These are phyloP conservation scores for Rubus parviflorus DNA, from an alignment of 306 rosid genomes.

Conservation along the genomic window DNA sequence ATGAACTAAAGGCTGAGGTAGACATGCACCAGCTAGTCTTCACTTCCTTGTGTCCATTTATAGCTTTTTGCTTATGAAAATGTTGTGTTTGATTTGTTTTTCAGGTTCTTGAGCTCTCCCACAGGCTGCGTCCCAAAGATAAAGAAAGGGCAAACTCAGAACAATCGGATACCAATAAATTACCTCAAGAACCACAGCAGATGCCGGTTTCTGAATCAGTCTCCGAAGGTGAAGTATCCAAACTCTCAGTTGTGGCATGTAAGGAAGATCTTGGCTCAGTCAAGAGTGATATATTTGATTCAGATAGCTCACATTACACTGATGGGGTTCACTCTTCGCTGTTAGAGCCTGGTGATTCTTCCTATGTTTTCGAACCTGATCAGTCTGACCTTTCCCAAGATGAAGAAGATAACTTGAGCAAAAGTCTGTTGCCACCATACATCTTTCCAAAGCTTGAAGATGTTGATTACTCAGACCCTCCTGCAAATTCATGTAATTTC, in stretches of 20 bases:
- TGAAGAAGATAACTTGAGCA: constrained; percentile 63
- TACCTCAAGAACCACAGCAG: constrained; percentile 26
- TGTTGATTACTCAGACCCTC: constrained; percentile 57
- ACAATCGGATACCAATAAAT: constrained; percentile 38
- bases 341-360: constrained; percentile 55
- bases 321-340: constrained; percentile 61
- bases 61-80: not conserved
- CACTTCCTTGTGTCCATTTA: no score
- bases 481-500: constrained; percentile 51
- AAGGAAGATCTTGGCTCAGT: constrained; percentile 63
- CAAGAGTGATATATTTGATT: constrained; percentile 70
- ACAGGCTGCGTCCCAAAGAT: constrained; percentile 46
- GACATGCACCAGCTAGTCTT: not conserved
- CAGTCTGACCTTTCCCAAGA: constrained; percentile 80
- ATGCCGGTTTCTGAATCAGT: constrained; percentile 33
- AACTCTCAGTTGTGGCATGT: constrained; percentile 40
- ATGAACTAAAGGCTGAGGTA: constrained; percentile 64
- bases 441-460: constrained; percentile 67
- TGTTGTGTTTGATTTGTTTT: not conserved
- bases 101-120: constrained; percentile 55
- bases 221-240: constrained; percentile 58
- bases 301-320: constrained; percentile 62
- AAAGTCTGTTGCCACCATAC: constrained; percentile 46
- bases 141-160: constrained; percentile 28
- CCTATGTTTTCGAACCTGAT: constrained; percentile 57